Base-by-base conservation (phyloP, 352 stramenopile species). In the Pythium guiyangense region DNA sequence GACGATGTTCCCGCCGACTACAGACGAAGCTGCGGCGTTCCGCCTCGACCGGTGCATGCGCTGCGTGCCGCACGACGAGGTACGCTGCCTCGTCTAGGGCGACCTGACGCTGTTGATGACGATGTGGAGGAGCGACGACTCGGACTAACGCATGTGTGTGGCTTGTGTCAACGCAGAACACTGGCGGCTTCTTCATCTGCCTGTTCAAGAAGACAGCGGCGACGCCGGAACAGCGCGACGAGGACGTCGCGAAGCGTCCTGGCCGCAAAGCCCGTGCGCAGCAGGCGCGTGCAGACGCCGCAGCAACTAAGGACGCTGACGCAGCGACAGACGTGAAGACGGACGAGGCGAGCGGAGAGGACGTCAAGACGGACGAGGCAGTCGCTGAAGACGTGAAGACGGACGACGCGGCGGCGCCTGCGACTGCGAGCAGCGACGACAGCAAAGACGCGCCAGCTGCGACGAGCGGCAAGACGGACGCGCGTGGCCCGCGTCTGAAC, bases 151-250 rank as follows among this genome's bases (percentile, higher is more conserved):
- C 8, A 43, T 53, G 49, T 51, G 40, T 39, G 27, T 54, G 44
- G 39, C 31, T 12, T 62, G 14, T 46, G 52, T 47, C 15, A 15
- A 20, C 44, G 15, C 42, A 92, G 71, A 90, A 99, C 72, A 99
- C 96, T 9, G 97, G 97, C 44, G 98, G 97, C 0, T 99, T 99
- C 70, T 99, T 99, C 73, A 94, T 99, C 42, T 97, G 91, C 43
- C 71, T 99, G 34, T 77, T 99, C 5, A 82, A 96, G 63, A 98
- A 98, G 77, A 79, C 88, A 27, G 71, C 69, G 26, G 66, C 71
- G 25, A 94, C 84, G 9, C 79, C 79, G 8, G 49, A 64, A 20
- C 26, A 25, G 15, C 22, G 14, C 49, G 54, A 66, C n/a, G 52
- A 64, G 14, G 53, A 77, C 14, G 14, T 25, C 11, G 40, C 31